These are phyloP conservation scores for Ilyonectria robusta DNA, from an alignment of 2,329 filamentous ascomycete genomes.

Conservation along the genomic window DNA sequence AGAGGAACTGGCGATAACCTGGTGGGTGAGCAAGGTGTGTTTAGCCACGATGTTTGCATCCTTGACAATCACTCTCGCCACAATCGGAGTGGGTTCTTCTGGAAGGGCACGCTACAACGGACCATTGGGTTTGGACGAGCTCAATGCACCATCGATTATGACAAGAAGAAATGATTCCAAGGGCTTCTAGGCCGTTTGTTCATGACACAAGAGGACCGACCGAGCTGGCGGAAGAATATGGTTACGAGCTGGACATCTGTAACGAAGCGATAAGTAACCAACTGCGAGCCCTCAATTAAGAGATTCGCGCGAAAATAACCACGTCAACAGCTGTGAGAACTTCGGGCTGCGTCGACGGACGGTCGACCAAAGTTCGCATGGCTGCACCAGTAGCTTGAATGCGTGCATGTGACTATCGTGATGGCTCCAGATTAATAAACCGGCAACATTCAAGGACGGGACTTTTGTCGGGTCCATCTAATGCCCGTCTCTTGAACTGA, in stretches of 20 bases:
- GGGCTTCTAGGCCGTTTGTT: background rate
- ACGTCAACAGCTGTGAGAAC: background rate
- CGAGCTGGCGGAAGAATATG: too few relatives aligned
- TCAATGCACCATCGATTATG: background rate
- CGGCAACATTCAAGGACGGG: slow-evolving; percentile 13
- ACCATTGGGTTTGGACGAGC: background rate
- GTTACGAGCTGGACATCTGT: too few relatives aligned
- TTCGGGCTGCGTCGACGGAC: background rate
- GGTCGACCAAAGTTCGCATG: background rate
- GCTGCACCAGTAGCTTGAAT: slow-evolving; percentile 1
- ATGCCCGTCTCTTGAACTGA: slow-evolving; percentile 6
- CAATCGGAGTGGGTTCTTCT: background rate
- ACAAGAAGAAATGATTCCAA: background rate
- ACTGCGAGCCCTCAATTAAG: too few relatives aligned
- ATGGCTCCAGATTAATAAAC: slow-evolving; percentile 9
- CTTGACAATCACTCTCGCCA: background rate
- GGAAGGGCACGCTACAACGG: background rate
- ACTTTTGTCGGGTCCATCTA: slow-evolving; percentile 29
- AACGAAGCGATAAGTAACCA: too few relatives aligned
- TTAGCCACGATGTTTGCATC: background rate
- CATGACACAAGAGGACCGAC: too few relatives aligned
- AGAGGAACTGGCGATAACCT: background rate
- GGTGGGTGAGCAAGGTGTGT: background rate
- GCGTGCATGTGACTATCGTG: slow-evolving; percentile 6
- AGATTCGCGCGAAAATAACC: background rate